Base-by-base conservation (phyloP, 129 eudicot genomes). In the carrot (Daucus carota) region DNA sequence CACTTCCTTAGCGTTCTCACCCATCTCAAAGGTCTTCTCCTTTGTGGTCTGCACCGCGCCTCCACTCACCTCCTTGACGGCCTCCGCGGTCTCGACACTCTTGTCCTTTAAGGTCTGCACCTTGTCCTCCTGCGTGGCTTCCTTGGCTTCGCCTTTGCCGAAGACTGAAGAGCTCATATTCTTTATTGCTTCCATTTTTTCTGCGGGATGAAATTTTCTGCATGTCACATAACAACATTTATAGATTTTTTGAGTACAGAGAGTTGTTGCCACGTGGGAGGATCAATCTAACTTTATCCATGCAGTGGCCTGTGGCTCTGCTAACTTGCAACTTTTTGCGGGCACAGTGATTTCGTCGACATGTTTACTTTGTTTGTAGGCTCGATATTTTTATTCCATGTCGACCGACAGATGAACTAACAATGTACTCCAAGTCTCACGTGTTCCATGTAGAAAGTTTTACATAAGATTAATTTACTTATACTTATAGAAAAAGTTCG, bases 1-100 rank as follows among this genome's bases (percentile, higher is more conserved):
- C 31, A 2, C 31, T 3, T 80, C 89, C 73, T 86, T 82, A 1
- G 85, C 80, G 8, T 78, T 48, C 70, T 81, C 83, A 43, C 80
- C 80, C 40, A 79, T 78, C 63, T 80, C 80, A 2, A 13, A 59
- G 0, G 82, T 10, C 81, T 79, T 82, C 24, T 81, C 88, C 41
- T 74, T 81, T 0, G 77, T 77, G 12, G 41, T 57, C 10, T 57
- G 15, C 65, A n/a, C 63, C 1, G 15, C 63, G 0, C 13, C 63
- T 8, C 63, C 63, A 6, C 3, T 44, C 17, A 13, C 17, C 48
- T 82, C 89, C 71, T 85, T 82, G 1, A 84, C 80, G 9, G 79
- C 52, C 72, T 81, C 83, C 46, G 81, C 79, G 32, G 82, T 82
- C 47, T 80, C 82, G 2, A 10, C 50, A 2, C 81, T 16, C 81